Base-by-base conservation (phyloP, 2,329 filamentous ascomycete species). In the Alternaria sp. region DNA sequence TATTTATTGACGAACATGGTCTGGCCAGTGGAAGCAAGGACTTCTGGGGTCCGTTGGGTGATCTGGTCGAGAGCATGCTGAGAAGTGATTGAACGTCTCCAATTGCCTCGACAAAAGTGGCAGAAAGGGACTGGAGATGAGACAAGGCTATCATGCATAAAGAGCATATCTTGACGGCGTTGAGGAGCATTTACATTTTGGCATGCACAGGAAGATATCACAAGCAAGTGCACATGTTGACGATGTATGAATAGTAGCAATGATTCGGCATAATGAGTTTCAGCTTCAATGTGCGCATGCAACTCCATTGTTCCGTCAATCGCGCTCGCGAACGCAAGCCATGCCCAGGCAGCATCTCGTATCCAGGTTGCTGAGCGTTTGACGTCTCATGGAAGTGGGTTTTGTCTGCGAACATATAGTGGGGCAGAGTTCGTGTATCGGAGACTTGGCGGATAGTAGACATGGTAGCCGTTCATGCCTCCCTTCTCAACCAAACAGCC, bases 41-140 rank as follows among this genome's bases (percentile, higher is more conserved):
- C 79, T 99, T 94, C 83, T 99, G 94, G 91, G 95, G 95, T 1
- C 95, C 95, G 12, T 79, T 99, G 59, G 94, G 94, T 11, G 95
- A 99, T 79, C 82, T 99, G 68, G 95, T 99, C 51, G 95, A 99
- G 78, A 98, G 93, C 79, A 99, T 99, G 94, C 81, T 98, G 82
- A 90, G 90, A 81, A 97, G 93, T 75, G 95, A 98, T 78, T 61
- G 51, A 51, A 24, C 5, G 24, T 7, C 16, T 22, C 28, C 24
- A 20, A 20, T 43, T 24, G 43, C 32, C 24, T 49, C 12, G n/a
- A 30, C 16, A n/a, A 47, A 22, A 7, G 14, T 22, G 24, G 47
- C n/a, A 9, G 22, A 38, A 20, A 26, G 5, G 22, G 28, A 34
- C 18, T 32, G 11, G 26, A 34, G 51, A 14, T 34, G 34, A 47